These are phyloP conservation scores for Chaetomium globosum DNA, from an alignment of 2,329 filamentous ascomycete genomes.

Conservation along the genomic window DNA sequence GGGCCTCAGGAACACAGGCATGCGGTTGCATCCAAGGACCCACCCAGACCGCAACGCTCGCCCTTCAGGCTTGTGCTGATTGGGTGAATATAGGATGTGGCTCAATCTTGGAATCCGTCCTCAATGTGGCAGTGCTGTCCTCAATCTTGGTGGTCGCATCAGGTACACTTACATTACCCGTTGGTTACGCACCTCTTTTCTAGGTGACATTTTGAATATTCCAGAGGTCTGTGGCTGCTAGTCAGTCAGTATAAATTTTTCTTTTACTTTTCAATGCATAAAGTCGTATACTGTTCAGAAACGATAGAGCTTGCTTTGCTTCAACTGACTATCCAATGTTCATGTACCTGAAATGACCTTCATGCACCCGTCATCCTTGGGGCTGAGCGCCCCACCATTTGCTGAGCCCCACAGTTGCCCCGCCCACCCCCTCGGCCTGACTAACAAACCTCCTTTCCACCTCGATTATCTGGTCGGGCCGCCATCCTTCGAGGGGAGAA, in stretches of 20 bases:
- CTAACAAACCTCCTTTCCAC: too few relatives aligned
- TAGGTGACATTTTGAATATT: too few relatives aligned
- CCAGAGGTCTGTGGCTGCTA: too few relatives aligned
- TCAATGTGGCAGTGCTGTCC: slow-evolving; percentile 6
- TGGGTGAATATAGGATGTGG: background rate
- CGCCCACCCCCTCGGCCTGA: background rate
- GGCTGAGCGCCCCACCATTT: background rate
- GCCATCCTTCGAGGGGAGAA: too few relatives aligned
- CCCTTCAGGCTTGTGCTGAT: background rate
- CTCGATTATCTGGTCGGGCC: background rate
- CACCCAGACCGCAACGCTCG: background rate
- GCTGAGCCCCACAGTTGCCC: background rate
- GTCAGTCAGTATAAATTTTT: too few relatives aligned
- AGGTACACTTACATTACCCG: background rate
- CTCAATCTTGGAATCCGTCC: slow-evolving; percentile 1
- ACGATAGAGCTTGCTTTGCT: too few relatives aligned
- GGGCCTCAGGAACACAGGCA: background rate
- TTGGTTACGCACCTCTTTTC: too few relatives aligned
- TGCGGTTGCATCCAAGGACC: background rate
- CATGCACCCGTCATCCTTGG: background rate
- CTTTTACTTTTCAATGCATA: too few relatives aligned
- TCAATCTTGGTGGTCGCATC: background rate
- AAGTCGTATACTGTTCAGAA: too few relatives aligned
- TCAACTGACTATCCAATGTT: too few relatives aligned
- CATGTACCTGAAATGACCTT: background rate